Evolutionary conservation across 345 rosid species (phyloP).

Genomic region (Eucalyptus sp.): DNA sequence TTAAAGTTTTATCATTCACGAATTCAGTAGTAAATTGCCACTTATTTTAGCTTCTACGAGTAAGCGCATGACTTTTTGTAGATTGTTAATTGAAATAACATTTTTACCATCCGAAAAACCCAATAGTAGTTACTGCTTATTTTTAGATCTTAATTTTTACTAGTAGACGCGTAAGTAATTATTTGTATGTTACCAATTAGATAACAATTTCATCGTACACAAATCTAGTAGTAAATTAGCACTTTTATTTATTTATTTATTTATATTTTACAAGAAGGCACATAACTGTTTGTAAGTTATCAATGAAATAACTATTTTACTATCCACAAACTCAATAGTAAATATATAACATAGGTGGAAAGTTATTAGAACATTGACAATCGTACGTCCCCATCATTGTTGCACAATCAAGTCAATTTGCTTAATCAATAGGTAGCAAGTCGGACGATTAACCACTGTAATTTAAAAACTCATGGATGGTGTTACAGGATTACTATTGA

Average conservation of each 20-base stretch:
- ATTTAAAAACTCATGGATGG: background rate
- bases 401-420: background rate
- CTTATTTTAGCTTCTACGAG: fast-evolving
- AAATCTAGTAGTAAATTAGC: background rate
- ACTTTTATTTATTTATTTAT: background rate
- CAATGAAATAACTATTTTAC: background rate
- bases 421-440: background rate
- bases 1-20: background rate
- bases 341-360: no score
- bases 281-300: background rate
- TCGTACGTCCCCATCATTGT: background rate
- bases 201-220: background rate
- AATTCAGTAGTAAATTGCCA: background rate
- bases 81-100: background rate
- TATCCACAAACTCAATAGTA: background rate
- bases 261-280: background rate
- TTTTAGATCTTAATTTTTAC: background rate
- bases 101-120: background rate
- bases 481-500: background rate
- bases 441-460: background rate
- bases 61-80: background rate
- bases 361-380: background rate
- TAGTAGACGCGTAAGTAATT: background rate
- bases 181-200: no score
- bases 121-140: background rate